A percentile compares a stretch with the other conserved stretches of the same genome.
Evolutionary conservation across 2,329 filamentous ascomycete species (phyloP).

Genomic region (Fusarium decemcellulare): DNA sequence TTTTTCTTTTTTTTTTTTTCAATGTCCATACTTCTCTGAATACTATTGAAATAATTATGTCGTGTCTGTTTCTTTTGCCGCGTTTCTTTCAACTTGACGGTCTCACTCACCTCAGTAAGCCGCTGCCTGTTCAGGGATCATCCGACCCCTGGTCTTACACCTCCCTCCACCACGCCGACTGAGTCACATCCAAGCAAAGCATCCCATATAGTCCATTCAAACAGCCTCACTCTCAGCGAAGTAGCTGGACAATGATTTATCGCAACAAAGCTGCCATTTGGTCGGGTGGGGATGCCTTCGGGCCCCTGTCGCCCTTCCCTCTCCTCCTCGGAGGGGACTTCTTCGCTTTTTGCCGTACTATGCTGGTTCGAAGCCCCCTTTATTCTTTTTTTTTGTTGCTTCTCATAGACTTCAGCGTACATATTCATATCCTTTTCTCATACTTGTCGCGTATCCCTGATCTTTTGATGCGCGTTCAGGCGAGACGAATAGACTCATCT

Average conservation of each 20-base stretch:
- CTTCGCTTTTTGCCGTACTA: conserved; percentile 27
- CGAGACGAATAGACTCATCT: too few relatives aligned
- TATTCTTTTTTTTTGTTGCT: not conserved
- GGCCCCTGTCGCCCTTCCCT: not conserved
- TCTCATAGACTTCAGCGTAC: too few relatives aligned
- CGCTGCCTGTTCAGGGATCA: too few relatives aligned
- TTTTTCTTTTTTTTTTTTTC: not conserved
- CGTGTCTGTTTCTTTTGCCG: not conserved
- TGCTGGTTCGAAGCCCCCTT: not conserved
- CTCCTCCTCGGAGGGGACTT: not conserved
- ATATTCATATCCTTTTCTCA: too few relatives aligned
- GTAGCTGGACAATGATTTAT: not conserved
- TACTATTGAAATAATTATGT: not conserved
- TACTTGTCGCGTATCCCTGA: too few relatives aligned
- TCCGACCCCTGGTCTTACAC: not conserved
- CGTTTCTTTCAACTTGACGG: too few relatives aligned
- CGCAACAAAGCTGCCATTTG: not conserved
- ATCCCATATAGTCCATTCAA: not conserved
- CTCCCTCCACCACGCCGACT: not conserved
- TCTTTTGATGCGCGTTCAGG: too few relatives aligned
- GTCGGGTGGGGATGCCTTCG: not conserved
- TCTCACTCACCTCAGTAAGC: too few relatives aligned
- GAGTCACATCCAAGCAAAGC: not conserved
- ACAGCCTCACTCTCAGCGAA: not conserved
- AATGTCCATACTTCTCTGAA: too few relatives aligned